A percentile compares a stretch with the other conserved stretches of the same genome.
Conservation (phyloP, 1,284 basidiomycete genomes). For the Puccinia novopanici region DNA sequence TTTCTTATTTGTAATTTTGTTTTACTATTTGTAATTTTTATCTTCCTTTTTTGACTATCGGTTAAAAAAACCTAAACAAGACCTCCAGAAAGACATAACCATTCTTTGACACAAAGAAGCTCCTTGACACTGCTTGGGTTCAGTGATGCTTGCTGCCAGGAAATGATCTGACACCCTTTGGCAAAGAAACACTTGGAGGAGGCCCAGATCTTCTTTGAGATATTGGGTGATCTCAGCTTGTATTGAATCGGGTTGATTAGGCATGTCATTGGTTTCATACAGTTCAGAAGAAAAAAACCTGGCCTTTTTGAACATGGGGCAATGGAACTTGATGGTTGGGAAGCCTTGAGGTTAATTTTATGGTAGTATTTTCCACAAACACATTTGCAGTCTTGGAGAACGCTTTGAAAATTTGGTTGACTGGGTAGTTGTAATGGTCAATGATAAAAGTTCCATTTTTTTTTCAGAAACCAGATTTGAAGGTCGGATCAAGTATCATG, state of each 20-base stretch:
- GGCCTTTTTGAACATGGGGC: no score
- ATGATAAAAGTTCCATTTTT: background rate
- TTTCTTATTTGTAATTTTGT: no score
- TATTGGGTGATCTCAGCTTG: conserved; percentile 1
- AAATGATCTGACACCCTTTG: background rate
- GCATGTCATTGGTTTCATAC: background rate
- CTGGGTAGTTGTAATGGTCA: background rate
- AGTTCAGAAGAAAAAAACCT: no score
- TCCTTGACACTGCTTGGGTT: background rate
- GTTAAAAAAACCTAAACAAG: no score
- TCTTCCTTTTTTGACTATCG: no score
- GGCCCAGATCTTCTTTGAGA: background rate
- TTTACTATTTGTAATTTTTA: no score
- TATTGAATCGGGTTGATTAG: background rate
- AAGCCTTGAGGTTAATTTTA: no score
- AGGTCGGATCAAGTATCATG: background rate
- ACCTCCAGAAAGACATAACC: background rate
- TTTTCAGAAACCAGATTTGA: background rate
- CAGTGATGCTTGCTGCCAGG: background rate
- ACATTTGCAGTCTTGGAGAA: background rate
- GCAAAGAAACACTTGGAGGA: background rate
- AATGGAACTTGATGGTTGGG: no score
- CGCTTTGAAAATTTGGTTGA: background rate
- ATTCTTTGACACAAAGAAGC: background rate
- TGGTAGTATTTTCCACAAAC: background rate